phyloP scores from a whole-genome alignment of 116 monocot species.

The Thalassia testudinum region DNA sequence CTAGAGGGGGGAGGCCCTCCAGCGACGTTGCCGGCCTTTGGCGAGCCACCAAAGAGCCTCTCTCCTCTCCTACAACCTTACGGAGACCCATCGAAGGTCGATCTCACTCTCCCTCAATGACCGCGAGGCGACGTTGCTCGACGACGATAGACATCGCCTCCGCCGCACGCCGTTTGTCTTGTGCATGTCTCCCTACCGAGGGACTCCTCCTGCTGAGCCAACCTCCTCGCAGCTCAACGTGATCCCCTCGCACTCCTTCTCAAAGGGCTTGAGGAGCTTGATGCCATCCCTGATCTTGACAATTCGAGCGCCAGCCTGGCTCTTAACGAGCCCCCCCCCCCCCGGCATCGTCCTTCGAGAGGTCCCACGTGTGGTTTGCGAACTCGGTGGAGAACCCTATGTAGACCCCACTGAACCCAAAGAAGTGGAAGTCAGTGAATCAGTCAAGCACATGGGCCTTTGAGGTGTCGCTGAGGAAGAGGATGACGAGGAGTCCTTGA shows the following conservation, averaged over 20 bases:
- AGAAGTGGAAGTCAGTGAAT: constrained; percentile 82
- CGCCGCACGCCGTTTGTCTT: no score
- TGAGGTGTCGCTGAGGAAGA: constrained; percentile 87
- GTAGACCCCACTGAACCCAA: constrained; percentile 54
- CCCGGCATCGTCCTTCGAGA: constrained; percentile 25
- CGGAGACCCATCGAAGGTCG: no score
- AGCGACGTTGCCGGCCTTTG: no score
- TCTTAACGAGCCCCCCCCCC: constrained; percentile 29
- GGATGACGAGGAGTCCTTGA: constrained; percentile 55
- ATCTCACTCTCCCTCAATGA: no score
- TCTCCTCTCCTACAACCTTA: no score
- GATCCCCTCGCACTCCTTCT: constrained; percentile 29
- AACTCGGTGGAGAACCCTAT: constrained; percentile 72
- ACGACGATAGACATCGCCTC: no score
- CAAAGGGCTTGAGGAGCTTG: constrained; percentile 21
- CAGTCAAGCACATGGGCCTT: constrained; percentile 47
- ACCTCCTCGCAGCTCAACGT: constrained; percentile 71
- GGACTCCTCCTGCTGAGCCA: no score
- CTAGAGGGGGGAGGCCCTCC: no score
- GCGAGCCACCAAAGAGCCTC: no score
- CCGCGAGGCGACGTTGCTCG: no score
- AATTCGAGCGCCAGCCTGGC: constrained; percentile 29
- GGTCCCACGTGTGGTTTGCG: constrained; percentile 59
- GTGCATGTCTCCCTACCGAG: no score
- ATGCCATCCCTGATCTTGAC: constrained; percentile 40